Percentiles rank a stretch among this genome's conserved stretches.
These are phyloP conservation scores for Vicia sativa DNA, from an alignment of 306 rosid genomes.

Conservation along the genomic window DNA sequence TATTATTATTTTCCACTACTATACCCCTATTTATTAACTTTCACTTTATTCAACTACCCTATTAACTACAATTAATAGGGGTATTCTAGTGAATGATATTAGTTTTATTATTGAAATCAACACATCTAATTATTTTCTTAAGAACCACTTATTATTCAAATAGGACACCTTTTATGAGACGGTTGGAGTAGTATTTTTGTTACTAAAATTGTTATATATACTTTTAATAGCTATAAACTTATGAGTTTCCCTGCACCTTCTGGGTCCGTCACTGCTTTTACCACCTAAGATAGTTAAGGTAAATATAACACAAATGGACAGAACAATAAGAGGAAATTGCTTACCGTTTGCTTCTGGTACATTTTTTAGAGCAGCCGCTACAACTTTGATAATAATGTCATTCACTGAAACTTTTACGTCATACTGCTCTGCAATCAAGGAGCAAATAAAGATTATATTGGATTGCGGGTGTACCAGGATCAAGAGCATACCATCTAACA, in stretches of 20 bases:
- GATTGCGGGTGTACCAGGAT: constrained; percentile 19
- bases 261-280: neutral
- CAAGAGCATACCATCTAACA: constrained; percentile 28
- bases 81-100: too few relatives aligned
- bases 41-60: too few relatives aligned
- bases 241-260: neutral
- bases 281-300: constrained; percentile 12
- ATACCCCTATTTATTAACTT: too few relatives aligned
- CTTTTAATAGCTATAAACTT: neutral
- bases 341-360: constrained; percentile 95
- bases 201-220: neutral
- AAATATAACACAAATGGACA: constrained; percentile 17
- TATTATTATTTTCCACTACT: too few relatives aligned
- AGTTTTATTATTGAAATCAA: too few relatives aligned
- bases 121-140: too few relatives aligned
- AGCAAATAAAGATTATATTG: constrained; percentile 37
- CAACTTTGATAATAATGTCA: constrained; percentile 94
- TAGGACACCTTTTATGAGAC: too few relatives aligned
- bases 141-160: too few relatives aligned
- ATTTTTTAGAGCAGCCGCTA: constrained; percentile 86
- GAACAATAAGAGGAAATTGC: constrained; percentile 29
- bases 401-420: constrained; percentile 95
- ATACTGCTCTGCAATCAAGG: constrained; percentile 72
- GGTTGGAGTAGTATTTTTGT: neutral
- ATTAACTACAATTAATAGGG: too few relatives aligned